A percentile compares a stretch with the other conserved stretches of the same genome.
phyloP scores from a whole-genome alignment of 2,329 filamentous ascomycete genomes.

The Cordyceps javanica region DNA sequence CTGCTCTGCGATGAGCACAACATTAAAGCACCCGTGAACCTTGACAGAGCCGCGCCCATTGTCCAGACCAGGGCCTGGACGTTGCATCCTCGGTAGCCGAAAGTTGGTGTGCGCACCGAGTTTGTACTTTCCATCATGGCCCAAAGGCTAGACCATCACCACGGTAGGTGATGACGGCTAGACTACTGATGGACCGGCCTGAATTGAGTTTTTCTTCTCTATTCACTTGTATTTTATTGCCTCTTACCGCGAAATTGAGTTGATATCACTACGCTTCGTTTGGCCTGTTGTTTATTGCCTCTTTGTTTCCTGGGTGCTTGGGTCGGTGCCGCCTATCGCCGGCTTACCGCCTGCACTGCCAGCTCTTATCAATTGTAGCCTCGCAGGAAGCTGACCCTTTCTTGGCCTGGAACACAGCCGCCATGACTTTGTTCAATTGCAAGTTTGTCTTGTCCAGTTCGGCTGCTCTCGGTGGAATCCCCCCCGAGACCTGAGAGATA shows the following conservation, averaged over 20 bases:
- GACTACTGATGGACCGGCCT: not conserved
- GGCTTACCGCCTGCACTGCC: no score
- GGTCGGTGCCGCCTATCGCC: no score
- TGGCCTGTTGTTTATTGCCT: no score
- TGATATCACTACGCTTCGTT: no score
- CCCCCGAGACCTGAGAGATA: not conserved
- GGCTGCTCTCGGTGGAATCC: not conserved
- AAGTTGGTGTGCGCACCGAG: not conserved
- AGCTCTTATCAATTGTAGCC: no score
- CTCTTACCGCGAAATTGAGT: not conserved
- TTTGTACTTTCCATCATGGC: not conserved
- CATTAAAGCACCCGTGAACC: no score
- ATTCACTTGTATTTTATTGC: not conserved
- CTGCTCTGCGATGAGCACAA: not conserved
- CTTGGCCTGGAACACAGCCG: not conserved
- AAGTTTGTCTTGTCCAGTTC: not conserved
- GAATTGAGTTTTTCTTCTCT: not conserved
- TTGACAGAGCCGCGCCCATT: not conserved
- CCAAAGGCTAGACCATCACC: not conserved
- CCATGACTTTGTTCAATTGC: not conserved
- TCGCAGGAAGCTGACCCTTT: no score
- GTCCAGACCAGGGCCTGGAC: not conserved
- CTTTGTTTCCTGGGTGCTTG: no score
- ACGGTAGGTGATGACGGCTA: not conserved
- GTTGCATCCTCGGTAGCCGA: not conserved